Base-by-base conservation (phyloP, 352 stramenopile species). In the Phytopythium vexans region DNA sequence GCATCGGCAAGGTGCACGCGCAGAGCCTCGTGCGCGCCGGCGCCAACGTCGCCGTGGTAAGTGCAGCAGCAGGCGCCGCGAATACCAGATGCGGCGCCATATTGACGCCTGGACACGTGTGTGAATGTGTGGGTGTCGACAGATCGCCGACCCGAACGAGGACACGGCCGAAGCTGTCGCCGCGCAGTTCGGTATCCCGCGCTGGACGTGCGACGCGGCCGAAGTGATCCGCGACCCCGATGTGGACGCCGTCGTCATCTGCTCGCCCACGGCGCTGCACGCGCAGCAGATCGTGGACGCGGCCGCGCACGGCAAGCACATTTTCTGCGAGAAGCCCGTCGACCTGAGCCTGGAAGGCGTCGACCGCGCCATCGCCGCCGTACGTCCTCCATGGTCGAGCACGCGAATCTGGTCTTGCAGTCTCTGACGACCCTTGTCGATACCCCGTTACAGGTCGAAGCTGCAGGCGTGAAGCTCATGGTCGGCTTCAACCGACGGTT, bases 301-400 rank as follows among this genome's bases (percentile, higher is more conserved):
- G 31, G 95, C 95, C 15, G 82, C 81, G 27, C 82, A 94, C 58
- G 86, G 88, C 44, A 98, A 98, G 68, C 84, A 98, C 62, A 93
- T 98, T 44, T 98, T 98, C 56, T 98, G 91, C 60, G 92, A 98
- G 73, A 98, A 98, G 58, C 94, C 94, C 8, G 92, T 98, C 59
- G 92, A 95, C 41, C 92, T 96, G 14, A 89, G 94, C 62, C 66
- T 98, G 3, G 58, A 77, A 3, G 66, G 71, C 11, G 75, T 79
- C 32, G 68, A 83, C 66, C 69, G 78, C 7, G 76, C 76, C 31
- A 74, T 88, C 51, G 65, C 66, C 21, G 74, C 72, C 43, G 74
- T 88, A 49, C 14, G 43, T 41, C 21, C 21, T 27, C 21, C 21
- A 27, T 27, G 21, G 21, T 27, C 21, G 21, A 27, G 21, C 21